Conservation (phyloP, 2,329 filamentous ascomycete genomes). For the Drechslerella stenobrocha region DNA sequence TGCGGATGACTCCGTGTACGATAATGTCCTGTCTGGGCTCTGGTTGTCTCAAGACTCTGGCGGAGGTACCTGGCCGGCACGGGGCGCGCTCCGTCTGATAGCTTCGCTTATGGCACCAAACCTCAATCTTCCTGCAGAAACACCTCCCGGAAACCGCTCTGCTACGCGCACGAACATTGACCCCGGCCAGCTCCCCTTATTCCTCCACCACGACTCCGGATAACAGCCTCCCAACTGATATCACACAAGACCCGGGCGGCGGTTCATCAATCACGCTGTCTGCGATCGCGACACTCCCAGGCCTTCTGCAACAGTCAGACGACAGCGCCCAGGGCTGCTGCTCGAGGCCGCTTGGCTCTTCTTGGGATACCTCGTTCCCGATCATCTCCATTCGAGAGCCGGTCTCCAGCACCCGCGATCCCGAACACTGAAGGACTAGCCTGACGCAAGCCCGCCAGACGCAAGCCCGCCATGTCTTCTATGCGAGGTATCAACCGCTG, state of each 20-base stretch:
- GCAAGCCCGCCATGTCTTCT: slow-evolving; percentile 53
- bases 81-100: no score
- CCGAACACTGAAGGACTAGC: slow-evolving; percentile 15
- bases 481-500: slow-evolving; percentile 53
- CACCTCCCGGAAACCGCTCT: not conserved
- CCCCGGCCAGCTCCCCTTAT: slow-evolving; percentile 36
- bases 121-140: not conserved
- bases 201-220: not conserved
- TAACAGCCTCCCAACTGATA: not conserved
- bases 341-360: not conserved
- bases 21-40: no score
- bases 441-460: slow-evolving; percentile 45
- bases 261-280: not conserved
- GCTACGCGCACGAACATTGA: slow-evolving; percentile 7
- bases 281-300: not conserved
- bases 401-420: slow-evolving; percentile 25
- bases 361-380: not conserved
- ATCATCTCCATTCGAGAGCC: not conserved
- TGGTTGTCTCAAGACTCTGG: no score
- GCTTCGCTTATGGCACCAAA: slow-evolving; percentile 3
- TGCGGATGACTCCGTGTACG: no score
- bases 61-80: not conserved
- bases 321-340: not conserved
- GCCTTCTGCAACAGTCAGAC: not conserved
- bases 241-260: slow-evolving; percentile 1